Base-by-base conservation (phyloP, 2,329 filamentous ascomycete species). In the Volutella citrinella region DNA sequence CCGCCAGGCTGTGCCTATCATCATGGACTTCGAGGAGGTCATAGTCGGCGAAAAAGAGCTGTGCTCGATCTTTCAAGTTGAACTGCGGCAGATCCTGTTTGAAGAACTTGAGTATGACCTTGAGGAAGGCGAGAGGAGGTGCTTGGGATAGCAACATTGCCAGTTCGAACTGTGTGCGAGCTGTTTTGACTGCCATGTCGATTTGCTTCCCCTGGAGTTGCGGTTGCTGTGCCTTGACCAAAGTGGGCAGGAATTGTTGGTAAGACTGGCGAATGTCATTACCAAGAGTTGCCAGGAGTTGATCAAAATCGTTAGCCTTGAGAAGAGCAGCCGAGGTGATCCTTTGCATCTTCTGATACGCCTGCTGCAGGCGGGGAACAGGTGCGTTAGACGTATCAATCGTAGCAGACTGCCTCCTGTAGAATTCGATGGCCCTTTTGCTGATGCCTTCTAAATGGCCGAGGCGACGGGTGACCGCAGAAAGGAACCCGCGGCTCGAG, bases 11-110 rank as follows among this genome's bases (percentile, higher is more conserved):
- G 13, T 65, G 64, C 11, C 61, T 60, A 39, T 81, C 77, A 33
- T 81, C 73, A 9, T 74, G 71, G 11, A 87, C 66, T 6, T 84
- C 83, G 10, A 93, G 68, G 55, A 86, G 75, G 30, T 70, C 70
- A 35, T 81, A 87, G 54, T 93, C 78, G 30, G 78, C 76, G 60
- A 88, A 84, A 62, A 85, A 86, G 30, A 95, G 69, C 40, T 73
- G 73, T 9, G 81, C 75, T 18, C 78, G 72, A 45, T 93, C 79
- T 10, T 81, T 71, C 34, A 74, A 69, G 6, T 66, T 66, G 34
- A 90, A 72, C 14, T 69, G 66, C 1, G 67, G 68, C 18, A 88
- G 61, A 27, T 80, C 74, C 18, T 68, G 65, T 19, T 70, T 69
- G 39, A 91, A 80, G 38, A 83, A 72, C 34, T 76, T 78, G 43